Evolutionary conservation across 306 rosid genomes (phyloP), one percentile per base, ranked within the genome.

Genomic region (Rosa rugosa): DNA sequence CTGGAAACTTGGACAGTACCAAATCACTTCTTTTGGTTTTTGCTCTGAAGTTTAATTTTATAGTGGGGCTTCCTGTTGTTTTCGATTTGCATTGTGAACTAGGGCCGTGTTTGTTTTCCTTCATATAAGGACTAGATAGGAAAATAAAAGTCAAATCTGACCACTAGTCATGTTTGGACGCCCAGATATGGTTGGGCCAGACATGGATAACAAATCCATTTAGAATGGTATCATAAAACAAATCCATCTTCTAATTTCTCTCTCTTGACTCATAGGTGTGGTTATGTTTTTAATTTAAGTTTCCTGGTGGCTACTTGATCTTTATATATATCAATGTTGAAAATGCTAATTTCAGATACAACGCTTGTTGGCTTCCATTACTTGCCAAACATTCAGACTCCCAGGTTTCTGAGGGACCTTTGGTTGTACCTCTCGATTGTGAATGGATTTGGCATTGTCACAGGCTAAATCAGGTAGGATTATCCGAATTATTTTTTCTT

Each of bases 371-470:
- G 99, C 94, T 92, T 85, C 98, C 99, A 20, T 84, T 95, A 88
- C 97, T 95, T 57, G 94, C 97, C 57, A 88, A 91, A 62, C 91
- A 92, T 80, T 85, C 90, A 0, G 86, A 86, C 67, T 87, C 82
- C 73, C 86, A 45, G 49, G 63, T 84, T 75, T 78, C 84, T 75
- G 89, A 87, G 59, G 93, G 89, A 71, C 94, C 97, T 77, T 83
- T 95, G 90, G 94, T 90, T 76, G 94, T 84, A 73, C 98, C 99
- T 73, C 95, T 95, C 74, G 99, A 95, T 85, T 92, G 98, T 87
- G 99, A 95, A 92, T 95, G 98, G 99, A 82, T 95, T 80, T 95
- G 99, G 99, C 99, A 95, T 60, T 92, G 98, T 84, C 98, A 95
- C 91, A 90, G 98, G 82, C 97, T 95, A 73, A 91, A 95, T 78